Conservation (phyloP, 805 yeast species). For the Pichia sporocuriosa region DNA sequence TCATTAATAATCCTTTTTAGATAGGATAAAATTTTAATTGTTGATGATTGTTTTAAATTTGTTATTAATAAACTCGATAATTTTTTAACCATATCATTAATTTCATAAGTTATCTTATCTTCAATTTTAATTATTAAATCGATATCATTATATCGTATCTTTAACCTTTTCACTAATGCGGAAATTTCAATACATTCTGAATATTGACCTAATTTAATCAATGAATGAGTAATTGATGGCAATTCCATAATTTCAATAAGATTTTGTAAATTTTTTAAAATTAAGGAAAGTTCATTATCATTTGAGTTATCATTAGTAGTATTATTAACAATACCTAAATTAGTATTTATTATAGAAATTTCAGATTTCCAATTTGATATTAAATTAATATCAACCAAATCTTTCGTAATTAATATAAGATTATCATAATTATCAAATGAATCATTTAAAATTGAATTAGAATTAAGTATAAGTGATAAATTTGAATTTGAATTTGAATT, state of each 20-base stretch:
- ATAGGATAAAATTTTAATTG: constrained; percentile 72
- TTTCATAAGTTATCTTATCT: constrained; percentile 47
- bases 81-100: constrained; percentile 56
- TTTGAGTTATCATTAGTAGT: too few relatives aligned
- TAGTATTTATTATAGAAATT: not conserved
- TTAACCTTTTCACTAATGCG: constrained; percentile 60
- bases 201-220: constrained; percentile 80
- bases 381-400: not conserved
- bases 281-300: constrained; percentile 23
- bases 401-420: not conserved
- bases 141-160: constrained; percentile 60
- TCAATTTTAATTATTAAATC: constrained; percentile 45
- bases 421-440: constrained; percentile 6
- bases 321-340: not conserved
- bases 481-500: not conserved
- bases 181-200: constrained; percentile 85
- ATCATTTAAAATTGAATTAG: not conserved
- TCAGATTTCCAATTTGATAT: not conserved
- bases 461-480: constrained; percentile 41
- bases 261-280: constrained; percentile 59
- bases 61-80: constrained; percentile 65
- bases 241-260: constrained; percentile 74
- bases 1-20: constrained; percentile 17
- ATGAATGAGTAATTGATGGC: constrained; percentile 76
- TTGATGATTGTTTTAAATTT: constrained; percentile 69